Conservation (phyloP, 768 basidiomycete genomes). For the Mycena alexandri region DNA sequence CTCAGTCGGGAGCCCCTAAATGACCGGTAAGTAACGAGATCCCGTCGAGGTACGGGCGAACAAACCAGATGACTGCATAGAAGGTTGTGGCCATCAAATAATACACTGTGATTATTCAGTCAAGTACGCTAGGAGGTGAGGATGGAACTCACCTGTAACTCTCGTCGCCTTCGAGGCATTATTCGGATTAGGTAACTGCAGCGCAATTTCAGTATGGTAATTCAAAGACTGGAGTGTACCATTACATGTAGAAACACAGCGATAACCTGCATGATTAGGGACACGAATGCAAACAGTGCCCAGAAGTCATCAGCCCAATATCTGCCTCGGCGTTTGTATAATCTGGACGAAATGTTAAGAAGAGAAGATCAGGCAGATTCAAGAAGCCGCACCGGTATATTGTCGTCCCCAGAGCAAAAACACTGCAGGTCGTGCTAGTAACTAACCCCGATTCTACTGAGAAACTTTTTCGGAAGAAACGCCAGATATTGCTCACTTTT, state of each 20-base stretch:
- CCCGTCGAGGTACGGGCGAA: background rate
- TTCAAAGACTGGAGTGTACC: background rate
- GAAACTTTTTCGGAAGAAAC: background rate
- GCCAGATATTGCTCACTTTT: background rate
- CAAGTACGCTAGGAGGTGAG: background rate
- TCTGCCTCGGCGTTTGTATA: constrained; percentile 1
- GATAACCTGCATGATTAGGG: constrained; percentile 5
- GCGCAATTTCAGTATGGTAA: background rate
- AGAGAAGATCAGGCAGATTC: background rate
- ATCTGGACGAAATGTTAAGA: background rate
- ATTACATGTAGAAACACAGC: constrained; percentile 15
- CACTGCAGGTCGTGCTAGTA: background rate
- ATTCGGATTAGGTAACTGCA: constrained; percentile 24
- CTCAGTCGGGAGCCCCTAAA: constrained; percentile 61
- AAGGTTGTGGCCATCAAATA: constrained; percentile 48
- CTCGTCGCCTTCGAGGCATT: constrained; percentile 14
- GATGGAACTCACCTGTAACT: constrained; percentile 10
- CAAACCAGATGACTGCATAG: constrained; percentile 56
- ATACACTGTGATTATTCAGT: constrained; percentile 1
- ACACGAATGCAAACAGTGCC: constrained; percentile 2
- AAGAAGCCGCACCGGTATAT: constrained; percentile 5
- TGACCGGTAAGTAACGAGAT: background rate
- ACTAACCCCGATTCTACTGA: background rate
- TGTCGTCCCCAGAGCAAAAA: constrained; percentile 3
- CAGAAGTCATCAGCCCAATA: constrained; percentile 11